Evolutionary conservation across 1,284 basidiomycete species (phyloP).

Genomic region (Fomes fomentarius): DNA sequence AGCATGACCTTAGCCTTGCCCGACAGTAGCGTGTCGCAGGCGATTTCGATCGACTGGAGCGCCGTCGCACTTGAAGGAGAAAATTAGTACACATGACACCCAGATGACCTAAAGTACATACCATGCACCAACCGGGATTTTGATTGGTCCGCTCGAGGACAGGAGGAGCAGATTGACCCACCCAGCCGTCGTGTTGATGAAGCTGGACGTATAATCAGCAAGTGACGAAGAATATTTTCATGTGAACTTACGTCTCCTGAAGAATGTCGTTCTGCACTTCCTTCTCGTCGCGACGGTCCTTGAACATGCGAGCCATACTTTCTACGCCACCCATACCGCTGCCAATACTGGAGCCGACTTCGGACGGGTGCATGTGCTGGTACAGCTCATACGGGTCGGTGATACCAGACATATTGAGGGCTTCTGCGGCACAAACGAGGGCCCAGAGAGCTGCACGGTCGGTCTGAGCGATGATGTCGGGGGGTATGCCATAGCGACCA

Average conservation of each 20-base stretch:
- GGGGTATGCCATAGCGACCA: conserved; percentile 96
- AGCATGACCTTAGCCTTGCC: conserved; percentile 99
- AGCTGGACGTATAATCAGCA: conserved; percentile 49
- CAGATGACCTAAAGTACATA: conserved; percentile 38
- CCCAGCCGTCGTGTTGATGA: conserved; percentile 97
- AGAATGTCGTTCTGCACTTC: conserved; percentile 98
- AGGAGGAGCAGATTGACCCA: conserved; percentile 96
- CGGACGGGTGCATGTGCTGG: conserved; percentile 95
- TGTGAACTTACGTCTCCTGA: conserved; percentile 84
- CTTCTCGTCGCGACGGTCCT: conserved; percentile 95
- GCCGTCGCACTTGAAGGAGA: conserved; percentile 78
- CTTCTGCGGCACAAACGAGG: conserved; percentile 93
- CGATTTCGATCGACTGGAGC: conserved; percentile 96
- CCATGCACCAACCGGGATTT: conserved; percentile 99
- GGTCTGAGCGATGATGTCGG: conserved; percentile 93
- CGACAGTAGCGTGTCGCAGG: conserved; percentile 91
- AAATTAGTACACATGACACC: conserved; percentile 3
- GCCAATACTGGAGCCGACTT: conserved; percentile 90
- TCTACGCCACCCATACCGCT: conserved; percentile 97
- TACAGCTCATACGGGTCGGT: conserved; percentile 98
- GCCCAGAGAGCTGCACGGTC: conserved; percentile 97
- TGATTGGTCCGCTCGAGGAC: conserved; percentile 96
- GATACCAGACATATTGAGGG: conserved; percentile 95
- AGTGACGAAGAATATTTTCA: conserved; percentile 10
- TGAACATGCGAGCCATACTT: conserved; percentile 95